Evolutionary conservation across 176 grass and related monocot species (phyloP), one percentile per base, ranked within the genome.

Genomic region (Guadua angustifolia): DNA sequence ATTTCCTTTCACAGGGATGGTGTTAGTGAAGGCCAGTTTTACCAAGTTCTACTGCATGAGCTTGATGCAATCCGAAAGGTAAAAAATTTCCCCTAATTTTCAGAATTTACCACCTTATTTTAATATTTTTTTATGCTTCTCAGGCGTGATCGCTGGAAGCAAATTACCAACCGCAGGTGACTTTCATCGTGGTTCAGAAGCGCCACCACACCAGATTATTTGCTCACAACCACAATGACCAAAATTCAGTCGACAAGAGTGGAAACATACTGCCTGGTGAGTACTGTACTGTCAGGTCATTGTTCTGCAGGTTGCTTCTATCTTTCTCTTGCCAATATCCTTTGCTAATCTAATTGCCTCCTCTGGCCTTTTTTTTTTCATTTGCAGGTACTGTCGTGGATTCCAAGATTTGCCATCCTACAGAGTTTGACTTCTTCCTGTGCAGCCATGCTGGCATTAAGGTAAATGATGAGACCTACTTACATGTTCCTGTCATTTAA

Each of bases 391-490:
- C 93, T 39, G 88, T 98, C 18, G 93, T 98, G 11, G 96, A 98
- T 74, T 86, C 85, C 18, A 95, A 90, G 84, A 98, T 98, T 58
- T 98, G 93, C 74, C 96, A 98, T 36, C 96, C 96, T 11, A 98
- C 93, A 9, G 93, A 95, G 70, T 98, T 98, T 4, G 93, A 95
- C 19, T 98, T 95, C 69, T 98, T 92, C 80, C 71, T 98, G 42
- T 95, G 96, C 87, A 98, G 96, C 81, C 95, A 98, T 83, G 93
- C 95, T 39, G 95, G 95, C 38, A 95, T 98, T 25, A 90, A 95
- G 83, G 91, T 91, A 80, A 65, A 42, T 19, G 32, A 60, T 44
- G 5, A 0, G 25, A 11, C 71, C 14, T 39, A 5, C 66, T 70
- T 70, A 17, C 32, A 50, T 60, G 15, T 13, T 21, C 2, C 15